Evolutionary conservation across 768 basidiomycete genomes (phyloP).

Genomic region (Russula griseocarnosa): DNA sequence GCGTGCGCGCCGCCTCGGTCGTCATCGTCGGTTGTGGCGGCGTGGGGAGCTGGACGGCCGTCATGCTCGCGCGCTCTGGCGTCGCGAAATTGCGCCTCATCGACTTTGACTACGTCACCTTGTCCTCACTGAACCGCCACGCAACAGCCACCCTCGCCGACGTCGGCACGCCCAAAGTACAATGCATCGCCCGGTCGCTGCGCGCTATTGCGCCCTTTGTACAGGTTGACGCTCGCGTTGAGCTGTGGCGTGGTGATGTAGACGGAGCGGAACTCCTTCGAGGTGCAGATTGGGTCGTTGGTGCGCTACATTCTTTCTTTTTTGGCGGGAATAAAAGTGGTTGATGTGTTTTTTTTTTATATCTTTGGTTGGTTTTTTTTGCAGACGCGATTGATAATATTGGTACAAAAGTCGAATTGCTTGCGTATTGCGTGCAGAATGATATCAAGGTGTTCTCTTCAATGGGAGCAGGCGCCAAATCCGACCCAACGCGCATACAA

Average conservation of each 20-base stretch:
- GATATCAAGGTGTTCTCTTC: constrained; percentile 90
- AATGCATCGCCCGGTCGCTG: constrained; percentile 63
- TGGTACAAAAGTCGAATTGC: constrained; percentile 89
- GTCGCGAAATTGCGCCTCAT: constrained; percentile 73
- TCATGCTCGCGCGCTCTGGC: constrained; percentile 91
- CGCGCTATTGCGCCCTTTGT: constrained; percentile 80
- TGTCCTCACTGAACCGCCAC: constrained; percentile 93
- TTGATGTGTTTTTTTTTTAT: background rate
- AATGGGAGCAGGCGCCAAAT: constrained; percentile 95
- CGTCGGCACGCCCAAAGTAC: constrained; percentile 92
- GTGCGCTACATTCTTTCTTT: constrained; percentile 36
- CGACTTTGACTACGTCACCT: constrained; percentile 94
- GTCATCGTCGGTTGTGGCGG: constrained; percentile 95
- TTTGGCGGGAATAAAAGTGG: background rate
- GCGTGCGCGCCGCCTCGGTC: constrained; percentile 68
- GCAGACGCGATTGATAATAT: constrained; percentile 97
- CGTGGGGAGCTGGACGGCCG: constrained; percentile 93
- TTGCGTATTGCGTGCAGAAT: constrained; percentile 81
- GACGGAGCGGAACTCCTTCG: constrained; percentile 62
- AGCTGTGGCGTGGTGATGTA: constrained; percentile 83
- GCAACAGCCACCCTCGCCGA: constrained; percentile 85
- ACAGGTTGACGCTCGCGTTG: constrained; percentile 76
- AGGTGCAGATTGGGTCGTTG: constrained; percentile 92
- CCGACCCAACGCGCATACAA: constrained; percentile 91
- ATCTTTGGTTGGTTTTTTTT: too few species aligned